Percentiles rank a stretch among this genome's conserved stretches.
Evolutionary conservation across 441 rosid genomes (phyloP).

Genomic region (Pelargonium cotyledonis): DNA sequence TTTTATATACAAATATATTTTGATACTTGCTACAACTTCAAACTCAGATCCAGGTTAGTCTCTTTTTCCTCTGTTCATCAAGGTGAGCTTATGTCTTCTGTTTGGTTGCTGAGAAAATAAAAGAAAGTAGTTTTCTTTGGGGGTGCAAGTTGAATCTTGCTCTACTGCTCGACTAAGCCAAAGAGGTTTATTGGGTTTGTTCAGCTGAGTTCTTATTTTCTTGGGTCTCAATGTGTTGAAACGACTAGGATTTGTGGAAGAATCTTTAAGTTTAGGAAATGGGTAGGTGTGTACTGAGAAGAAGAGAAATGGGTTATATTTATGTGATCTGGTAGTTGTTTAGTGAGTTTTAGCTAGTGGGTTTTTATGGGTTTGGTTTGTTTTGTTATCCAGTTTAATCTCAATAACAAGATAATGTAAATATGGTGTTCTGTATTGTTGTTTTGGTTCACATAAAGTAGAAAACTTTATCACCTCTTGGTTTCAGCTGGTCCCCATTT

Average conservation of each 20-base stretch:
- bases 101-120: slow-evolving; percentile 16
- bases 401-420: not conserved
- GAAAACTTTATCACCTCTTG: not conserved
- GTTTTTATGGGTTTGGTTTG: slow-evolving; percentile 10
- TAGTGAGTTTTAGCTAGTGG: not conserved
- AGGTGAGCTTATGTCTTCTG: slow-evolving; percentile 8
- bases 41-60: slow-evolving; percentile 51
- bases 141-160: not conserved
- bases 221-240: slow-evolving; percentile 2
- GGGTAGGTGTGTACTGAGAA: slow-evolving; percentile 6
- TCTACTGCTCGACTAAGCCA: slow-evolving; percentile 16
- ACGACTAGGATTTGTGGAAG: not conserved
- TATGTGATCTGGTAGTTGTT: slow-evolving; percentile 6
- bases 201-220: slow-evolving; percentile 7
- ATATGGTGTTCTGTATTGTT: not conserved
- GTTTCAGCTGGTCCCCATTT: not conserved
- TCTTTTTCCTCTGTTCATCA: slow-evolving; percentile 8
- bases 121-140: not conserved
- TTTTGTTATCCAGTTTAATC: slow-evolving; percentile 1
- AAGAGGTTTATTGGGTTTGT: slow-evolving; percentile 3
- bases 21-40: not conserved
- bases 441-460: not conserved
- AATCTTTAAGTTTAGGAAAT: not conserved
- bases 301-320: not conserved
- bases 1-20: not conserved